Percentiles rank a stretch among this genome's conserved stretches.
Conservation (phyloP, 116 monocot genomes). For the Posidonia oceanica region DNA sequence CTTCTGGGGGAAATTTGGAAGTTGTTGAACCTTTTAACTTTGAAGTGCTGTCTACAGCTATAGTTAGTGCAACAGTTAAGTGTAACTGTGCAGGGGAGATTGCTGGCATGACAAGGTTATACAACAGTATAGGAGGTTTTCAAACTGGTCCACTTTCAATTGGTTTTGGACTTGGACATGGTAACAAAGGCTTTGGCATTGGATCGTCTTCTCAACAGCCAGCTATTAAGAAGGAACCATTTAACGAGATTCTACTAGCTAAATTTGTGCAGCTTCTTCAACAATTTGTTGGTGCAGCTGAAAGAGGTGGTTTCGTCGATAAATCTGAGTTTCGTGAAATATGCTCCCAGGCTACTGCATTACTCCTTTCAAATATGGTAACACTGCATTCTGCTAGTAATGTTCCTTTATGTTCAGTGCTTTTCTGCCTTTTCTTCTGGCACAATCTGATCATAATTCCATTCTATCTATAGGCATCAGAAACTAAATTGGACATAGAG, state of each 20-base stretch:
- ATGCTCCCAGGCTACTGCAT: conserved; percentile 91
- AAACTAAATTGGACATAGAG: conserved; percentile 48
- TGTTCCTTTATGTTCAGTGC: not conserved
- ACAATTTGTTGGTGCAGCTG: conserved; percentile 78
- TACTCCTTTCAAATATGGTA: conserved; percentile 96
- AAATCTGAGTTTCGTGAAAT: conserved; percentile 76
- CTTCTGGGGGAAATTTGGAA: conserved; percentile 81
- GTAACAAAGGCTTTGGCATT: conserved; percentile 7
- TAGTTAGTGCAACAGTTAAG: conserved; percentile 83
- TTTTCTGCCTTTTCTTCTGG: not conserved
- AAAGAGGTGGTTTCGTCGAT: conserved; percentile 66
- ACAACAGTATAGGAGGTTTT: conserved; percentile 74
- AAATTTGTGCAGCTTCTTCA: conserved; percentile 85
- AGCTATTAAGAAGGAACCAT: conserved; percentile 32
- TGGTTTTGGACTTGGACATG: conserved; percentile 28
- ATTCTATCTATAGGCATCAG: conserved; percentile 10
- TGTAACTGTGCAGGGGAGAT: conserved; percentile 92
- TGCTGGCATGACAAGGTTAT: conserved; percentile 94
- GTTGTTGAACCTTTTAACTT: conserved; percentile 60
- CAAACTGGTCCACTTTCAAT: conserved; percentile 34
- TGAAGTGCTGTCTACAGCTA: conserved; percentile 81
- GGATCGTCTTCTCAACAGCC: conserved; percentile 23
- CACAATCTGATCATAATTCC: not conserved
- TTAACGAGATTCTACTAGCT: conserved; percentile 69
- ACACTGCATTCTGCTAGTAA: not conserved